Evolutionary conservation across 148 eudicot species (phyloP).

Genomic region (Camellia granthamiana): DNA sequence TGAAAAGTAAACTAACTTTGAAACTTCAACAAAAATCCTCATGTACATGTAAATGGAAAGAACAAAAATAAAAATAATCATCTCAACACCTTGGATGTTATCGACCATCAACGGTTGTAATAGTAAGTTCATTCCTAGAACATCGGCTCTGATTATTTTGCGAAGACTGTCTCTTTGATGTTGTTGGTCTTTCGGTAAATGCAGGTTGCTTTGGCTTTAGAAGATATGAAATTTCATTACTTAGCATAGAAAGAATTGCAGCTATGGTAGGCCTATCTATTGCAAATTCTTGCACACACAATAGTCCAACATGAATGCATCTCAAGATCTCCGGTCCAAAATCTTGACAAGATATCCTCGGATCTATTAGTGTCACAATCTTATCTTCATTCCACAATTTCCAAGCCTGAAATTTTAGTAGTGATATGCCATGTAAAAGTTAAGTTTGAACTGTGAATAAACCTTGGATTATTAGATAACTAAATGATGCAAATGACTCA

Average conservation of each 20-base stretch:
- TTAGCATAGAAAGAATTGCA: constrained; percentile 32
- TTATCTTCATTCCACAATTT: constrained; percentile 32
- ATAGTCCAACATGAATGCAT: constrained; percentile 33
- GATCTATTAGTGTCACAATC: constrained; percentile 22
- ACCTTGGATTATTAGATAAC: too few relatives aligned
- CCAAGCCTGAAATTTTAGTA: constrained; percentile 31
- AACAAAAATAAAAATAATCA: not conserved
- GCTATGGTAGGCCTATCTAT: constrained; percentile 42
- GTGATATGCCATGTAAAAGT: not conserved
- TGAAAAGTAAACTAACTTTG: too few relatives aligned
- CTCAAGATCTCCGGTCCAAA: constrained; percentile 10
- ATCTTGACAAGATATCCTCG: not conserved
- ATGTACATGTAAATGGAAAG: not conserved
- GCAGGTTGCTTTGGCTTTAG: constrained; percentile 35
- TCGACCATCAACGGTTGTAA: constrained; percentile 7
- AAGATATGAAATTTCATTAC: constrained; percentile 22
- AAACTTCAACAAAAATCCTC: not conserved
- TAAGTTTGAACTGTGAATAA: constrained; percentile 31
- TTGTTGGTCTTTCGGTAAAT: constrained; percentile 13
- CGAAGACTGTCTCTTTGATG: not conserved
- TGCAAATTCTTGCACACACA: constrained; percentile 57
- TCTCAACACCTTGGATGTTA: not conserved
- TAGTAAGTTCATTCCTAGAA: constrained; percentile 2
- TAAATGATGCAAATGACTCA: not conserved
- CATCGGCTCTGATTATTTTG: not conserved